Evolutionary conservation across 2,329 filamentous ascomycete species (phyloP).

Genomic region (Aspergillus transmontanensis): DNA sequence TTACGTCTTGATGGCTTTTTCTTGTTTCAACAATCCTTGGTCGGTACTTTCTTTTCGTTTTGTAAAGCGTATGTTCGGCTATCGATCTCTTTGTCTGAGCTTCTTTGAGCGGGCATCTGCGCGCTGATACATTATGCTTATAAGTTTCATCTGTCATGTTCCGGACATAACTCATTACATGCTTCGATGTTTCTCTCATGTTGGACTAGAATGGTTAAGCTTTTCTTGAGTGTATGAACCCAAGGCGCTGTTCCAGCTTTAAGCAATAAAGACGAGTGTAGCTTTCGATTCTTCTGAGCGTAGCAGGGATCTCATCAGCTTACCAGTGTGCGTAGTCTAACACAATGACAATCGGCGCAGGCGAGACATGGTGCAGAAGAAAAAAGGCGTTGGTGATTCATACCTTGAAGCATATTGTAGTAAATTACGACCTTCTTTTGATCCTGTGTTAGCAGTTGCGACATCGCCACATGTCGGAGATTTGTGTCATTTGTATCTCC

Average conservation of each 20-base stretch:
- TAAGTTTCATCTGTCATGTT: neutral
- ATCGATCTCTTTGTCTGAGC: constrained; percentile 3
- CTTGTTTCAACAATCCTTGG: constrained; percentile 15
- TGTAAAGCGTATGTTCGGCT: constrained; percentile 7
- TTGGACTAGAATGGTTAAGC: neutral
- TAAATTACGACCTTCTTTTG: neutral
- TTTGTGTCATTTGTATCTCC: neutral
- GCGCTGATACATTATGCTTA: constrained; percentile 4
- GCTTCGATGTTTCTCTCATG: constrained; percentile 6
- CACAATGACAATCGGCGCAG: neutral
- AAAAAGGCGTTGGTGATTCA: neutral
- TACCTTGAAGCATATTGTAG: neutral
- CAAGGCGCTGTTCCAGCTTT: neutral
- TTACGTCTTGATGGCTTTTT: constrained; percentile 43
- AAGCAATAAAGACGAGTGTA: neutral
- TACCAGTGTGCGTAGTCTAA: neutral
- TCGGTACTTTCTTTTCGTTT: constrained; percentile 1
- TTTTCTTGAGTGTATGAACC: neutral
- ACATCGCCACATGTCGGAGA: neutral
- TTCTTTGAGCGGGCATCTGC: constrained; percentile 8
- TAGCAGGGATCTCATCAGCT: neutral
- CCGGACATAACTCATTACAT: neutral
- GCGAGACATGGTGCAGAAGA: neutral
- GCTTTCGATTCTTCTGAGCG: neutral
- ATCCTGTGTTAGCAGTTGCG: neutral